phyloP scores from a whole-genome alignment of 441 rosid species.

The Macaranga tanarius region DNA sequence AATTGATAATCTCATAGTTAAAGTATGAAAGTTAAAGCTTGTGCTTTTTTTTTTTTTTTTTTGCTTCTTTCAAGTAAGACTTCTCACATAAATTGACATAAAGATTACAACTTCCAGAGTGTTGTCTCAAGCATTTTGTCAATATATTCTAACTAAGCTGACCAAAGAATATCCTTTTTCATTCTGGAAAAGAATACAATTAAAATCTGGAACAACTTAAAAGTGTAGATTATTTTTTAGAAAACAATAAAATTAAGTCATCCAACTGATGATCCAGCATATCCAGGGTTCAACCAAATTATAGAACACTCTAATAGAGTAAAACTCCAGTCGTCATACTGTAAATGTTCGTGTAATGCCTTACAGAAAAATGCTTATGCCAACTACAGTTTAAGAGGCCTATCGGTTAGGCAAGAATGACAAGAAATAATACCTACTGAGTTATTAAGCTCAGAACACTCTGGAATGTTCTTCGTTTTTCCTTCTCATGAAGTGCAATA shows the following conservation, averaged over 20 bases:
- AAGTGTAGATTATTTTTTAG: not conserved
- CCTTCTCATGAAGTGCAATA: not conserved
- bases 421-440: not conserved
- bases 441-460: not conserved
- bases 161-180: not conserved
- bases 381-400: not conserved
- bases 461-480: not conserved
- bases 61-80: not conserved
- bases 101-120: not conserved
- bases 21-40: not conserved
- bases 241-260: not conserved
- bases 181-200: not conserved
- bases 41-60: not conserved
- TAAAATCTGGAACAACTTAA: too few relatives aligned
- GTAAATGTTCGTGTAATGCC: not conserved
- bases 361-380: not conserved
- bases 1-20: not conserved
- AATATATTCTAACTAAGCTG: not conserved
- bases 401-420: constrained; percentile 1
- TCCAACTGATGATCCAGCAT: too few relatives aligned
- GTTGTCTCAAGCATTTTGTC: not conserved
- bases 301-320: not conserved
- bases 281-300: not conserved
- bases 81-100: not conserved
- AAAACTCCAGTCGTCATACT: not conserved